These are phyloP conservation scores for Podosphaera aphanis DNA, from an alignment of 2,329 filamentous ascomycete species.

Conservation along the genomic window DNA sequence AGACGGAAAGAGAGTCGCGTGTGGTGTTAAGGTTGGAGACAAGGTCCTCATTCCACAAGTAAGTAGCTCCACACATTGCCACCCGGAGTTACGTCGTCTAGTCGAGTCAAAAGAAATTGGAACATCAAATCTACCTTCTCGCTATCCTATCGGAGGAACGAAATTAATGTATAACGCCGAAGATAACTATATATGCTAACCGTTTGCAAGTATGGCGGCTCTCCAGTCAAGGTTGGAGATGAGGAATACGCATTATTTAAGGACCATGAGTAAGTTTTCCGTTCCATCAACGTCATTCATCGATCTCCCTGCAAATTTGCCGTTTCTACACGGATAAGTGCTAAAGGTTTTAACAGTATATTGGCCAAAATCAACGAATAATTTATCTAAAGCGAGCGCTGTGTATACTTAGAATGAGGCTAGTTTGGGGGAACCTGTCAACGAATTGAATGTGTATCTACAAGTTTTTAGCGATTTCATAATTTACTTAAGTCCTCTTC, in stretches of 20 bases:
- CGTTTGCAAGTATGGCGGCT: constrained; percentile 55
- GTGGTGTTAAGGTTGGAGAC: constrained; percentile 66
- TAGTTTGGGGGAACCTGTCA: not conserved
- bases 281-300: not conserved
- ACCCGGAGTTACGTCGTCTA: too few relatives aligned
- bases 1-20: constrained; percentile 68
- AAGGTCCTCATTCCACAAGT: constrained; percentile 90
- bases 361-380: constrained; percentile 97
- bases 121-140: too few relatives aligned
- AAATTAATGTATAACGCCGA: too few relatives aligned
- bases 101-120: too few relatives aligned
- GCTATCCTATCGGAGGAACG: too few relatives aligned
- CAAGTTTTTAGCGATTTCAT: not conserved
- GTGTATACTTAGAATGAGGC: not conserved
- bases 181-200: not conserved
- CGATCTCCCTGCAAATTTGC: not conserved
- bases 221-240: constrained; percentile 88
- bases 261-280: constrained; percentile 71
- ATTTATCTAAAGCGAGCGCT: not conserved
- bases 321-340: not conserved
- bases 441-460: not conserved
- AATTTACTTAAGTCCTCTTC: not conserved
- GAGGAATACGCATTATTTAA: constrained; percentile 92
- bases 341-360: constrained; percentile 36
- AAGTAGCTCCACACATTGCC: constrained; percentile 16